Evolutionary conservation across 768 basidiomycete species (phyloP).

Genomic region (Russula foetens): DNA sequence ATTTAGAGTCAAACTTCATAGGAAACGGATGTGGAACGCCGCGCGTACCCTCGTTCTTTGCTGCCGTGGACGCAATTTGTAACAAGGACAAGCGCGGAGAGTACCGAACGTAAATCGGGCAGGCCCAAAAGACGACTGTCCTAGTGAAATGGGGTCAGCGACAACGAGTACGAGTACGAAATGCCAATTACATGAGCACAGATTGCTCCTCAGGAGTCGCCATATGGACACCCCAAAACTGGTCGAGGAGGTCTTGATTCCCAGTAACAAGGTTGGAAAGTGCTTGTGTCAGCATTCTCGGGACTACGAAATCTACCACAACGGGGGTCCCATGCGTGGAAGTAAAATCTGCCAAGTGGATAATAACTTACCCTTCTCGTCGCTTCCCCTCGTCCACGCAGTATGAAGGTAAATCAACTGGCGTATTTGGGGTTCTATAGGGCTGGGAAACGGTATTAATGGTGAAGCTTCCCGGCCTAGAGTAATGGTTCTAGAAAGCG

Average conservation of each 20-base stretch:
- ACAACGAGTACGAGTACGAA: slow-evolving; percentile 3
- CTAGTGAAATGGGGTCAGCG: slow-evolving; percentile 12
- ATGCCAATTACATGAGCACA: slow-evolving; percentile 51
- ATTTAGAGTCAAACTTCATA: background rate
- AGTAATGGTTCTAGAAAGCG: background rate
- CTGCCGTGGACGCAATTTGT: slow-evolving; percentile 13
- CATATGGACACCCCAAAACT: slow-evolving; percentile 58
- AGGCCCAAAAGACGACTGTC: slow-evolving; percentile 36
- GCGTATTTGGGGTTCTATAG: slow-evolving; percentile 64
- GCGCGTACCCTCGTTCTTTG: slow-evolving; percentile 9
- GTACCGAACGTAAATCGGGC: slow-evolving; percentile 10
- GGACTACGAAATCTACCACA: slow-evolving; percentile 47
- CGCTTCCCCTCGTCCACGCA: slow-evolving; percentile 58
- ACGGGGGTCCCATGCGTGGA: background rate
- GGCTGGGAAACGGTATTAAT: slow-evolving; percentile 32
- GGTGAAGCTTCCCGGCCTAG: background rate
- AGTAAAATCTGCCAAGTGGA: background rate
- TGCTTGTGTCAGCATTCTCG: slow-evolving; percentile 65
- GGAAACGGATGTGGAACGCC: background rate
- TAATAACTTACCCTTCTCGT: slow-evolving; percentile 36
- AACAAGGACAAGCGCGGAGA: slow-evolving; percentile 16
- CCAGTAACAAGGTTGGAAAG: slow-evolving; percentile 80
- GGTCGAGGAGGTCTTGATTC: slow-evolving; percentile 49
- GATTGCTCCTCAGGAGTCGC: slow-evolving; percentile 63
- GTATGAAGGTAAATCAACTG: slow-evolving; percentile 64